These are phyloP conservation scores for Bassia scoparia DNA, from an alignment of 148 eudicot species.

Conservation along the genomic window DNA sequence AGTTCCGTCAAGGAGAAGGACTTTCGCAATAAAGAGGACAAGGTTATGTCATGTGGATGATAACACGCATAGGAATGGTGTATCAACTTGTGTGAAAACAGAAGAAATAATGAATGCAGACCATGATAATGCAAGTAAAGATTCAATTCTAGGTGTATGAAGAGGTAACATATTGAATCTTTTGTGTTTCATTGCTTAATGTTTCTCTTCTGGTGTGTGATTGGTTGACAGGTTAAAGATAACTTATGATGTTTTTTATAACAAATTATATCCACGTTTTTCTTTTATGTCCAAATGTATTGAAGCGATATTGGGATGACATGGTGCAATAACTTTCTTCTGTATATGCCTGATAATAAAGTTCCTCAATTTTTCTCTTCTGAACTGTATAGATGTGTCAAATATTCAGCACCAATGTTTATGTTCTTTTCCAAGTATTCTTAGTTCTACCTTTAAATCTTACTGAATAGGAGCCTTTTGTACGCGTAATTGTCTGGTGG, in stretches of 20 bases:
- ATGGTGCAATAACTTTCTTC: too few relatives aligned
- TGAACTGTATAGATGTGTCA: too few relatives aligned
- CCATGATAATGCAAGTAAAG: slow-evolving; percentile 30
- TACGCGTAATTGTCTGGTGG: too few relatives aligned
- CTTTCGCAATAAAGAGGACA: slow-evolving; percentile 53
- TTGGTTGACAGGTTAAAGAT: not conserved
- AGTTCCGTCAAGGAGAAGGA: slow-evolving; percentile 70
- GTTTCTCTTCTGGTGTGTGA: slow-evolving; percentile 1
- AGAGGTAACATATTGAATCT: slow-evolving; percentile 42
- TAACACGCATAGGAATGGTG: slow-evolving; percentile 31
- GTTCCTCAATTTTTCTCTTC: too few relatives aligned
- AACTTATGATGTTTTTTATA: not conserved
- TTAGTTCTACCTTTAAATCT: too few relatives aligned
- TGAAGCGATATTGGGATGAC: too few relatives aligned
- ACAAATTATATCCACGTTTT: not conserved
- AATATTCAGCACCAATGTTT: too few relatives aligned
- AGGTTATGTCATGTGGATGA: slow-evolving; percentile 33
- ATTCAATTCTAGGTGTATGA: slow-evolving; percentile 33
- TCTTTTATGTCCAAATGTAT: not conserved
- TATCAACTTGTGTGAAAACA: slow-evolving; percentile 24
- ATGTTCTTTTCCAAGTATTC: too few relatives aligned
- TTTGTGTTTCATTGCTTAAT: not conserved
- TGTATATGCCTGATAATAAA: too few relatives aligned
- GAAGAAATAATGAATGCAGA: slow-evolving; percentile 30
- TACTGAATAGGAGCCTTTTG: too few relatives aligned